Evolutionary conservation across 2,329 filamentous ascomycete genomes (phyloP).

Genomic region (Huntiella abstrusa): DNA sequence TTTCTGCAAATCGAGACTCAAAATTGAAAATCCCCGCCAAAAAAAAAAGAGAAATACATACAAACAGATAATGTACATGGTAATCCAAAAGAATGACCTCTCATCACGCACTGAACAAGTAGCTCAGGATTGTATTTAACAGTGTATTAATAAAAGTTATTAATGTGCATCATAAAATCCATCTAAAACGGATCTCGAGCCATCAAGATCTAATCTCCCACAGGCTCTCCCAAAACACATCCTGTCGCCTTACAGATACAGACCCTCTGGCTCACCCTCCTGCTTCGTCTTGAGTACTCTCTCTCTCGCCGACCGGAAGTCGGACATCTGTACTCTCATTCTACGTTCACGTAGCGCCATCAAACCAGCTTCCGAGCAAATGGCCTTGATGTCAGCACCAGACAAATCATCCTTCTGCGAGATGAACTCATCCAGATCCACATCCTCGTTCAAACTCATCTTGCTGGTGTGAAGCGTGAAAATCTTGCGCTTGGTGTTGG

Average conservation of each 20-base stretch:
- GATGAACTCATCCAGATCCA: slow-evolving; percentile 98
- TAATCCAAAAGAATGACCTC: background rate
- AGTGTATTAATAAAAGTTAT: too few species aligned
- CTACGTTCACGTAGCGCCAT: slow-evolving; percentile 84
- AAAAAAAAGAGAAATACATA: too few species aligned
- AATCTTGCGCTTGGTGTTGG: slow-evolving; percentile 94
- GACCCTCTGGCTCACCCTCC: slow-evolving; percentile 90
- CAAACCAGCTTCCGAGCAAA: slow-evolving; percentile 91
- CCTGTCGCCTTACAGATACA: slow-evolving; percentile 62
- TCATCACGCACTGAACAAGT: too few species aligned
- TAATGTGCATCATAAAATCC: too few species aligned
- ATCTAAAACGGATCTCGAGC: too few species aligned
- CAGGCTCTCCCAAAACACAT: too few species aligned
- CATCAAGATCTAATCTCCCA: too few species aligned
- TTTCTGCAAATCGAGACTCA: too few species aligned
- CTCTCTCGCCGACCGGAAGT: slow-evolving; percentile 84
- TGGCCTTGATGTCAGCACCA: slow-evolving; percentile 96
- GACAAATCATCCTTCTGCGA: slow-evolving; percentile 95
- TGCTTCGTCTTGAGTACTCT: slow-evolving; percentile 95
- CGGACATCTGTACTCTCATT: slow-evolving; percentile 98
- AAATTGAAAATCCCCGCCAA: too few species aligned
- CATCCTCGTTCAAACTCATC: slow-evolving; percentile 90
- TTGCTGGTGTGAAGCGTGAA: slow-evolving; percentile 96
- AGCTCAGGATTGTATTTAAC: too few species aligned
- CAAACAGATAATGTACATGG: too few species aligned